Conservation (phyloP, 495 filamentous ascomycete species). For the Penicillium dipodomyicola region DNA sequence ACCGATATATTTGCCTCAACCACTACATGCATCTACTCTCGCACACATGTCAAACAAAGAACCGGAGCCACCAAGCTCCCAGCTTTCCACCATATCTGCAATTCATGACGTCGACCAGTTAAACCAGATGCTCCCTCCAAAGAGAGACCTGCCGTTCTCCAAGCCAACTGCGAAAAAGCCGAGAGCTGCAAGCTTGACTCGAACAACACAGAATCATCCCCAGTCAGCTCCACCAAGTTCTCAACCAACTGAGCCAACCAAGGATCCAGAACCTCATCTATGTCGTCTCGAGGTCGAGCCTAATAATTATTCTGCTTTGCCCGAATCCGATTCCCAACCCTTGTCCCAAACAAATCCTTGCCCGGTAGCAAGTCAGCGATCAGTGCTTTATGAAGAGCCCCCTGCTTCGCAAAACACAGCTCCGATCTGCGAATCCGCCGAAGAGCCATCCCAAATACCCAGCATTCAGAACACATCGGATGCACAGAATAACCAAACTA, state of each 20-base stretch:
- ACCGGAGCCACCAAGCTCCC: constrained; percentile 8
- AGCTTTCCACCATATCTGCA: constrained; percentile 20
- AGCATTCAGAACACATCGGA: not conserved
- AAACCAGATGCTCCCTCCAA: constrained; percentile 46
- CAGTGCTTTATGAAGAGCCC: not conserved
- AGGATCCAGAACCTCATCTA: not conserved
- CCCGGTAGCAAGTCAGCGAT: not conserved
- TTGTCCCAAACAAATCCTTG: not conserved
- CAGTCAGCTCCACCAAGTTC: not conserved
- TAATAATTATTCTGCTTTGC: not conserved
- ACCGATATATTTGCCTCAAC: not conserved
- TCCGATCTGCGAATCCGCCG: not conserved
- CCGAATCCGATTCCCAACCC: not conserved
- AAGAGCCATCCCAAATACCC: not conserved
- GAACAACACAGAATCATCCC: not conserved
- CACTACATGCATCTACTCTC: not conserved
- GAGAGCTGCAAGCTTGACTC: not conserved
- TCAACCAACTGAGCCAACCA: not conserved
- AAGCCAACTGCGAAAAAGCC: constrained; percentile 25
- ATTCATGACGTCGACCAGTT: constrained; percentile 30
- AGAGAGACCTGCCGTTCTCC: constrained; percentile 43
- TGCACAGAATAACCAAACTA: not conserved
- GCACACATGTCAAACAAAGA: not conserved
- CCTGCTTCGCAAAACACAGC: not conserved
- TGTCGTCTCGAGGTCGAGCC: not conserved